Percentiles rank a stretch among this genome's conserved stretches.
Conservation (phyloP, 768 basidiomycete species). For the Serendipita indica region DNA sequence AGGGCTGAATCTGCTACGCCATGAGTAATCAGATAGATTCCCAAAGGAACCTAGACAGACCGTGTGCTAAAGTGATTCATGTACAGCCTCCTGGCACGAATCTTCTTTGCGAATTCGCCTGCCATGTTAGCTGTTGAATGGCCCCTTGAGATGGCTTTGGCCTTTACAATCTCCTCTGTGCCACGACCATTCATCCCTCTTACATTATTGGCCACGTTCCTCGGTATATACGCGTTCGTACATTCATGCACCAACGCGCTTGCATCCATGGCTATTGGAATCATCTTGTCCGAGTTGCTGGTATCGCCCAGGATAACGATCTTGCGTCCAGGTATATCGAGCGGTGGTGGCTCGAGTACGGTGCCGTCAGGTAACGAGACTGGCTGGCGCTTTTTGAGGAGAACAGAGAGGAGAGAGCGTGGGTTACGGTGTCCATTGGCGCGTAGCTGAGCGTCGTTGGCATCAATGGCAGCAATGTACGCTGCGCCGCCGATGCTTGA, state of each 20-base stretch:
- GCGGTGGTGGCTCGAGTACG: constrained; percentile 19
- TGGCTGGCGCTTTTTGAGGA: constrained; percentile 16
- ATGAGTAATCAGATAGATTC: neutral
- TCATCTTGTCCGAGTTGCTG: constrained; percentile 36
- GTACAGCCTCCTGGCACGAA: constrained; percentile 45
- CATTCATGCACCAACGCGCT: constrained; percentile 77
- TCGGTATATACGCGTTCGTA: constrained; percentile 58
- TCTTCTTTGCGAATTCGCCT: constrained; percentile 50
- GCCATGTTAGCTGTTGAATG: constrained; percentile 73
- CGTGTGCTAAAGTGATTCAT: constrained; percentile 66
- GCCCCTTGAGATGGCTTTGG: constrained; percentile 46
- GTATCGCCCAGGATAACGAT: constrained; percentile 71
- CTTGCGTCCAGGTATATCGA: constrained; percentile 38
- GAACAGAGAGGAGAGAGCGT: constrained; percentile 16
- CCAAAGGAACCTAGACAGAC: constrained; percentile 24
- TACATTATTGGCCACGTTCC: constrained; percentile 38
- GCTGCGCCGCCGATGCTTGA: constrained; percentile 11
- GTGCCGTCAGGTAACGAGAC: constrained; percentile 22
- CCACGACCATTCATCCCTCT: constrained; percentile 28
- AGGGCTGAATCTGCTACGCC: neutral
- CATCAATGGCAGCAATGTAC: constrained; percentile 15
- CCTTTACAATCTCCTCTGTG: constrained; percentile 36
- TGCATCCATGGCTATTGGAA: constrained; percentile 48
- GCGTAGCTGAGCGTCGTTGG: constrained; percentile 15
- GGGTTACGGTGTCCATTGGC: constrained; percentile 21